A percentile compares a stretch with the other conserved stretches of the same genome.
These are phyloP conservation scores for Anisodus acutangulus DNA, from an alignment of 257 asterid species.

Conservation along the genomic window DNA sequence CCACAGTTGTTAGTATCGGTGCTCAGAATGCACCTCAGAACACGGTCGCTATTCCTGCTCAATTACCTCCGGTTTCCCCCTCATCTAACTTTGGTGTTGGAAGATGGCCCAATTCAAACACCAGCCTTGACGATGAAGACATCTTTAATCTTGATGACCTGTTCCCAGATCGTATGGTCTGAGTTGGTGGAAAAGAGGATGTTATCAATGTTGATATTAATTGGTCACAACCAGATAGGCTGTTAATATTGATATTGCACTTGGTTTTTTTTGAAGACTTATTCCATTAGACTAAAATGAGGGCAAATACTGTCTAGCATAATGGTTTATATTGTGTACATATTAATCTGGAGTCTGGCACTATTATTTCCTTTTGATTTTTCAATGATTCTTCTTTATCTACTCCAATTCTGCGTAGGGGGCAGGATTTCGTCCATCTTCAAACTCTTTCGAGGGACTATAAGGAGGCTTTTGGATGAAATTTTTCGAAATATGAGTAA, in stretches of 20 bases:
- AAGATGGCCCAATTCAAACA: not conserved
- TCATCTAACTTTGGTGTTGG: not conserved
- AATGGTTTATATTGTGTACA: not conserved
- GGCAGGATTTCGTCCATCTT: not conserved
- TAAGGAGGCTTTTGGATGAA: not conserved
- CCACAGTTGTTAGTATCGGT: not conserved
- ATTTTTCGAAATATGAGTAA: not conserved
- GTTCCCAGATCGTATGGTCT: not conserved
- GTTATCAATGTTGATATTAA: not conserved
- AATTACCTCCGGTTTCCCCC: not conserved
- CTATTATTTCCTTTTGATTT: not conserved
- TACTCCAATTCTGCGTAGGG: not conserved
- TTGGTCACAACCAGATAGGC: not conserved
- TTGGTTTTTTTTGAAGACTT: not conserved
- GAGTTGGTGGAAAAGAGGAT: not conserved
- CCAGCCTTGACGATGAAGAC: not conserved
- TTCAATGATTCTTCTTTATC: not conserved
- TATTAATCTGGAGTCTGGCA: not conserved
- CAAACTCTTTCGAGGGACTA: not conserved
- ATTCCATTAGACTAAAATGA: not conserved
- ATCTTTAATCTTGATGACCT: constrained; percentile 16
- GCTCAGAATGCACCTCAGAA: not conserved
- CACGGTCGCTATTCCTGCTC: not conserved
- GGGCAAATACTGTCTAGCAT: not conserved
- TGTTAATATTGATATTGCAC: not conserved